Conservation (phyloP, 768 basidiomycete species). For the Pulveroboletus ravenelii region DNA sequence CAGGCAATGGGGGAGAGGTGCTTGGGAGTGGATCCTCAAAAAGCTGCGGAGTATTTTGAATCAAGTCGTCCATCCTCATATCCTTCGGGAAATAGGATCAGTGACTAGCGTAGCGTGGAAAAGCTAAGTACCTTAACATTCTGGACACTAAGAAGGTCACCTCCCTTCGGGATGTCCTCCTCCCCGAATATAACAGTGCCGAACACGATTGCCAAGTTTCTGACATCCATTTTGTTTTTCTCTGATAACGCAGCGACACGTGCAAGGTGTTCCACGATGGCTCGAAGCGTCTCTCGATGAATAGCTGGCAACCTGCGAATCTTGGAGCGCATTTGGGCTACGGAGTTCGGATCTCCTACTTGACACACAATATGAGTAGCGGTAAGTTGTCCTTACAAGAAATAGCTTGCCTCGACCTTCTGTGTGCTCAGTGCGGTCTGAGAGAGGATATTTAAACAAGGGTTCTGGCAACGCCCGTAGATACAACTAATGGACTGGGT, state of each 20-base stretch:
- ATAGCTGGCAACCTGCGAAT: slow-evolving; percentile 78
- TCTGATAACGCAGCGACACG: slow-evolving; percentile 61
- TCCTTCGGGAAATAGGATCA: slow-evolving; percentile 38
- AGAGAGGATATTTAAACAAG: slow-evolving; percentile 73
- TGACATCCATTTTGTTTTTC: slow-evolving; percentile 91
- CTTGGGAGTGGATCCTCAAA: slow-evolving; percentile 53
- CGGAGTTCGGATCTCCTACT: slow-evolving; percentile 67
- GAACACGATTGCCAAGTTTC: slow-evolving; percentile 90
- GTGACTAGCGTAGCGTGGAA: slow-evolving; percentile 31
- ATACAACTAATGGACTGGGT: slow-evolving; percentile 49
- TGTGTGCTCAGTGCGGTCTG: slow-evolving; percentile 78
- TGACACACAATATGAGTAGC: slow-evolving; percentile 2
- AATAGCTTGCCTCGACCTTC: slow-evolving; percentile 60
- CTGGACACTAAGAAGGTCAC: slow-evolving; percentile 73
- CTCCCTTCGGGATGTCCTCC: slow-evolving; percentile 78
- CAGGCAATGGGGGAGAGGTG: slow-evolving; percentile 66
- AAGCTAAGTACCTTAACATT: slow-evolving; percentile 56
- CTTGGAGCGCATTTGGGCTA: slow-evolving; percentile 79
- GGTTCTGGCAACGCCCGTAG: slow-evolving; percentile 87
- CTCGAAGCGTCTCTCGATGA: slow-evolving; percentile 80
- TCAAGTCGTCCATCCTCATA: slow-evolving; percentile 81
- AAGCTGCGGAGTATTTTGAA: slow-evolving; percentile 59
- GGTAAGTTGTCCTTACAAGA: not conserved
- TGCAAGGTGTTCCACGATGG: slow-evolving; percentile 77
- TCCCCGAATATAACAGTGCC: slow-evolving; percentile 87